Percentiles rank a stretch among this genome's conserved stretches.
Conservation (phyloP, 768 basidiomycete species). For the Phylloporus rhodoxanthus region DNA sequence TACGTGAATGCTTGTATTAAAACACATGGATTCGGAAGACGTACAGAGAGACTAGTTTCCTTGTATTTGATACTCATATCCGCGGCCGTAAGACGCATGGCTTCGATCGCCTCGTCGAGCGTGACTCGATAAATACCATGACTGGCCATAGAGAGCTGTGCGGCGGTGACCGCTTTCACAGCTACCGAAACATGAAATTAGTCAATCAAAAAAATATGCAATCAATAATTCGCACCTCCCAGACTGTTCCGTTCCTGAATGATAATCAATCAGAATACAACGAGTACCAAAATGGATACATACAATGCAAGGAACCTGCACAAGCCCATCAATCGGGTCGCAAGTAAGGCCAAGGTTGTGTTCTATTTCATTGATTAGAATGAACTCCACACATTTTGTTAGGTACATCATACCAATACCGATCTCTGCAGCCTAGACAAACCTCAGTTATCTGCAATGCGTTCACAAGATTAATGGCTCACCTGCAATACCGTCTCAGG, state of each 20-base stretch:
- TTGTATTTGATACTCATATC: constrained; percentile 96
- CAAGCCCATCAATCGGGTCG: constrained; percentile 89
- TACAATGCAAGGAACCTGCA: constrained; percentile 95
- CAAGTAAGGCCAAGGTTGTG: constrained; percentile 88
- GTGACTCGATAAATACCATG: constrained; percentile 82
- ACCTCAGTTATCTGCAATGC: not conserved
- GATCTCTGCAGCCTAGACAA: constrained; percentile 70
- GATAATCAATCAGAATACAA: constrained; percentile 1
- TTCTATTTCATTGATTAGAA: constrained; percentile 38
- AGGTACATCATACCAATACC: constrained; percentile 61
- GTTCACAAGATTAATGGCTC: constrained; percentile 7
- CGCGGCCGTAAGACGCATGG: constrained; percentile 87
- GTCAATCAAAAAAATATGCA: not conserved
- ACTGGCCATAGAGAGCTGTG: constrained; percentile 90
- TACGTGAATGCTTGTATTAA: not conserved
- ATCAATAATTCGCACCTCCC: constrained; percentile 48
- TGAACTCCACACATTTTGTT: not conserved
- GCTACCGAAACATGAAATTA: constrained; percentile 39
- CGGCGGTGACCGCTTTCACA: constrained; percentile 89
- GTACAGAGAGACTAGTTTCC: constrained; percentile 86
- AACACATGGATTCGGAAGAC: constrained; percentile 21
- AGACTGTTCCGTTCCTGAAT: constrained; percentile 76
- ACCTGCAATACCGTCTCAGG: constrained; percentile 81
- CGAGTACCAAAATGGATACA: constrained; percentile 4
- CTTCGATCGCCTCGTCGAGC: constrained; percentile 92